phyloP scores from a whole-genome alignment of 1,139 yeast genomes.

The Yamadazyma membranifaciens region DNA sequence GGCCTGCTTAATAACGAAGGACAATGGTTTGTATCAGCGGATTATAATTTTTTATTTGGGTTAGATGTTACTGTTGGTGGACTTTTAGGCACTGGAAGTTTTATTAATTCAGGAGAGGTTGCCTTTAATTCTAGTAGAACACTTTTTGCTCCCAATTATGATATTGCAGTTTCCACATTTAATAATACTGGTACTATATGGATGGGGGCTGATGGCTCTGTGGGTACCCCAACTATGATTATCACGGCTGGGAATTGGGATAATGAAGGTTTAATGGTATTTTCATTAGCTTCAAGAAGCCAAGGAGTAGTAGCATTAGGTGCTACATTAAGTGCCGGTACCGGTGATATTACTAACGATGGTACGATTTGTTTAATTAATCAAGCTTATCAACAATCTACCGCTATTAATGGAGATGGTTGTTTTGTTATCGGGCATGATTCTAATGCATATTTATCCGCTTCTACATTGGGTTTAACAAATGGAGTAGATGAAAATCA shows the following conservation, averaged over 20 bases:
- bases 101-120: constrained; percentile 7
- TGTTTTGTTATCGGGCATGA: constrained; percentile 25
- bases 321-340: constrained; percentile 1
- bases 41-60: constrained; percentile 8
- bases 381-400: constrained; percentile 23
- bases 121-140: constrained; percentile 19
- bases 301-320: constrained; percentile 20
- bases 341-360: constrained; percentile 21
- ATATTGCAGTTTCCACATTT: constrained; percentile 20
- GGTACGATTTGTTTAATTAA: constrained; percentile 32
- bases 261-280: constrained; percentile 24
- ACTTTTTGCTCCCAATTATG: constrained; percentile 18
- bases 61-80: constrained; percentile 5
- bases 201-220: constrained; percentile 22
- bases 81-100: constrained; percentile 7
- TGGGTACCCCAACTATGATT: constrained; percentile 18
- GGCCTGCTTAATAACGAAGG: constrained; percentile 24
- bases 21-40: constrained; percentile 20
- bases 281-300: constrained; percentile 20
- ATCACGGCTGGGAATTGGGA: constrained; percentile 21
- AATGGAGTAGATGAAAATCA: constrained; percentile 16
- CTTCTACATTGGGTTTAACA: constrained; percentile 14
- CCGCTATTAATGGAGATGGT: constrained; percentile 26
- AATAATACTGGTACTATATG: constrained; percentile 26
- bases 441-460: constrained; percentile 21